Percentiles rank a stretch among this genome's conserved stretches.
Conservation (phyloP, 169 alveolate species). For the Cryptosporidium canis region DNA sequence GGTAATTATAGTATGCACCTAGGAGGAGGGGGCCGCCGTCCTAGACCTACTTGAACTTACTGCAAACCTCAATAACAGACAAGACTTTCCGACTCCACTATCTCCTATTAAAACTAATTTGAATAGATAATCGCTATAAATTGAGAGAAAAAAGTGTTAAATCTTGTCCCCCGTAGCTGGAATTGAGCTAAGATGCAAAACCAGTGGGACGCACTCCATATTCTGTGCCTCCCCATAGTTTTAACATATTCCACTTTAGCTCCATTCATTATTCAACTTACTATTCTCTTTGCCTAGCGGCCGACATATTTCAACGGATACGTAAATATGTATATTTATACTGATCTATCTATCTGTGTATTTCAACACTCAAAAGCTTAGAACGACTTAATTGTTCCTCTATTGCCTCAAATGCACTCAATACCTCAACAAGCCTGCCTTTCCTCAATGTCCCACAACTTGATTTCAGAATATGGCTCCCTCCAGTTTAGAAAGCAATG, state of each 20-base stretch:
- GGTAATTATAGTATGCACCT: background rate
- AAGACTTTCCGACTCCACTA: conserved; percentile 98
- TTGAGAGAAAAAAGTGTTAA: background rate
- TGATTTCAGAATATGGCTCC: background rate
- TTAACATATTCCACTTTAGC: too few species aligned
- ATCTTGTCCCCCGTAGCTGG: background rate
- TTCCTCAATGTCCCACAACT: background rate
- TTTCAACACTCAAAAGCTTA: background rate
- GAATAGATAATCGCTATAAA: conserved; percentile 89
- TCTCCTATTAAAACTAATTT: conserved; percentile 97
- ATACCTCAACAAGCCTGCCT: background rate
- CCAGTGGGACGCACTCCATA: background rate
- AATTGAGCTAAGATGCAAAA: background rate
- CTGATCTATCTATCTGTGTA: background rate
- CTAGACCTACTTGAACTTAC: conserved; percentile 72
- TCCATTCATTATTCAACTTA: conserved; percentile 9
- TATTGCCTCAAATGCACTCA: background rate
- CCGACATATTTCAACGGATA: conserved; percentile 4
- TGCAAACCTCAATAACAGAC: conserved; percentile 94
- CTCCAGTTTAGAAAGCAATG: background rate
- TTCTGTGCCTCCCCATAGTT: background rate
- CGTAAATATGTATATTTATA: background rate
- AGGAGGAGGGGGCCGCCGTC: conserved; percentile 16
- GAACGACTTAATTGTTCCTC: background rate
- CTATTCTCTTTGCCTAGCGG: conserved; percentile 60